Conservation (phyloP, 257 asterid species). For the Ajuga chamaepitys region DNA sequence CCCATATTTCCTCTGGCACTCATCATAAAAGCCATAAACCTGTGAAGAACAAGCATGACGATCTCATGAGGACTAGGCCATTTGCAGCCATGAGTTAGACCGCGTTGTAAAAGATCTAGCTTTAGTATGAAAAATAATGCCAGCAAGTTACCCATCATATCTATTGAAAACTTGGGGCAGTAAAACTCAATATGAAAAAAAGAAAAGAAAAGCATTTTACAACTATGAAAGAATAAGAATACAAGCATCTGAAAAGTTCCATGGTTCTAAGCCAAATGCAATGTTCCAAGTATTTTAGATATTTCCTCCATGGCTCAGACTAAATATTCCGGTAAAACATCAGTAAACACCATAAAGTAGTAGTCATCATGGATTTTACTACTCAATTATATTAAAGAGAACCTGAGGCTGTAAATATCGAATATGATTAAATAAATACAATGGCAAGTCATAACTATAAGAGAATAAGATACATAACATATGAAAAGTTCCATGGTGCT, state of each 20-base stretch:
- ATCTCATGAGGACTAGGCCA: conserved; percentile 2
- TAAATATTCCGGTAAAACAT: too few relatives aligned
- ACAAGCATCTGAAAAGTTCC: neutral
- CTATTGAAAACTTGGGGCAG: neutral
- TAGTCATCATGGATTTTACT: neutral
- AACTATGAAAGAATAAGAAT: neutral
- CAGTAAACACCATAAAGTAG: neutral
- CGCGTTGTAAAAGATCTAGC: conserved; percentile 3
- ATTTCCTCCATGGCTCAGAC: too few relatives aligned
- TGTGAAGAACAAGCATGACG: conserved; percentile 16
- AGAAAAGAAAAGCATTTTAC: neutral
- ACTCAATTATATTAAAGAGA: neutral
- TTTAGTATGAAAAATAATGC: neutral
- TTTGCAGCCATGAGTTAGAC: conserved; percentile 1
- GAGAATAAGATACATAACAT: neutral
- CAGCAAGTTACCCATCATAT: neutral
- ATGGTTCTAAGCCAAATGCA: neutral
- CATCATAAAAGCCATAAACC: conserved; percentile 99
- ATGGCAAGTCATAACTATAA: neutral
- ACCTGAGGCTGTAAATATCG: neutral
- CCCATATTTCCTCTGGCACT: conserved; percentile 95
- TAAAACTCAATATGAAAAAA: neutral
- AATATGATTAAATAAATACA: neutral
- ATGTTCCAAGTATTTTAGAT: neutral
- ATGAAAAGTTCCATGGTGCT: neutral